Evolutionary conservation across 805 yeast species (phyloP), one percentile per base, ranked within the genome.

Genomic region (Helenozyma baotianmanensis): DNA sequence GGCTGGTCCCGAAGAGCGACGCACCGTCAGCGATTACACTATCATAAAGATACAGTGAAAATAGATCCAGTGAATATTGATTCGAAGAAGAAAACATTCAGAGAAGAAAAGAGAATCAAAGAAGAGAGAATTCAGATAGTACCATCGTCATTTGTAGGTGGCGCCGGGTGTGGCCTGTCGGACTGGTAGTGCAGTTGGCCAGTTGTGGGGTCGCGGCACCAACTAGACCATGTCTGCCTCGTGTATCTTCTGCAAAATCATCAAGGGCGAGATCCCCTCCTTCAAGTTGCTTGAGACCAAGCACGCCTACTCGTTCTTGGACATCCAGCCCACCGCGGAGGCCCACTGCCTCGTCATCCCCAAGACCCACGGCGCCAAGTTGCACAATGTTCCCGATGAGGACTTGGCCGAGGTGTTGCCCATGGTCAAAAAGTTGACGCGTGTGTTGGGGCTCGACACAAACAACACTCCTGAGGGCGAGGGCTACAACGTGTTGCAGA

Each of bases 191-290:
- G n/a, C n/a, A n/a, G n/a, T n/a, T n/a, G n/a, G n/a, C n/a, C n/a
- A n/a, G n/a, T n/a, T n/a, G n/a, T n/a, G n/a, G n/a, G n/a, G n/a
- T n/a, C n/a, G n/a, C n/a, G n/a, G n/a, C n/a, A n/a, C n/a, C n/a
- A n/a, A n/a, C n/a, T n/a, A n/a, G n/a, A 17, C 5, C 19, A 17
- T 17, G 19, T 17, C 19, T 39, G 82, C 85, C 15, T 59, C 78
- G 22, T 90, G 97, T 64, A 79, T 90, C 50, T 90, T 90, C 56
- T 90, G 97, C 70, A 87, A 89, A 53, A 90, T 90, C 60, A 80
- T 90, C 66, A 87, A 87, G 55, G 94, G 96, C 35, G 97, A 92
- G 50, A 92, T 90, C 53, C 98, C 98, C 21, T 84, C 94, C 2
- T 78, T 86, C 69, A 92, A 90, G 59, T 64, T 90, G 42, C 72